A percentile compares a stretch with the other conserved stretches of the same genome.
Evolutionary conservation across 2,329 filamentous ascomycete species (phyloP).

Genomic region (Botrytis fabae): DNA sequence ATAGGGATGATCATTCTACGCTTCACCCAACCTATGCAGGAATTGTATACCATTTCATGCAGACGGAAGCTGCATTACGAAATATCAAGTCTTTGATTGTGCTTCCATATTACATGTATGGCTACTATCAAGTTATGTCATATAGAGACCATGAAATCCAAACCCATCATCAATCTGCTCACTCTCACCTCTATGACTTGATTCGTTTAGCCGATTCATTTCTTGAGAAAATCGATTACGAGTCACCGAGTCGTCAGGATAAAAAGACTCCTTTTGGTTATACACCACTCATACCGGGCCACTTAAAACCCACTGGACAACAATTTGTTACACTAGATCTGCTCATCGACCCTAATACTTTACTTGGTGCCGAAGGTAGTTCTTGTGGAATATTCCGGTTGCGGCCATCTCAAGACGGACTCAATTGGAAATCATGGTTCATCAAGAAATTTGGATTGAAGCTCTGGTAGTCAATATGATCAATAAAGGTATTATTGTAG

Average conservation of each 20-base stretch:
- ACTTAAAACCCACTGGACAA: neutral
- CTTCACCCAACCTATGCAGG: rapidly evolving
- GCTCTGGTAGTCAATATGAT: neutral
- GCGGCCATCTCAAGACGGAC: neutral
- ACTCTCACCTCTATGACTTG: neutral
- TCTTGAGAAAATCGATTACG: neutral
- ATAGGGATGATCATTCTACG: rapidly evolving
- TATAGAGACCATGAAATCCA: neutral
- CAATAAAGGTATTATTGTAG: neutral
- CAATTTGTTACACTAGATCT: rapidly evolving
- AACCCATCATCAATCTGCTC: neutral
- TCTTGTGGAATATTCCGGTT: neutral
- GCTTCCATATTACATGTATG: neutral
- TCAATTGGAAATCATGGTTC: neutral
- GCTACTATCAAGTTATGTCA: neutral
- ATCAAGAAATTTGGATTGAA: neutral
- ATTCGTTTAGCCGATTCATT: neutral
- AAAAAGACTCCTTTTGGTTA: neutral
- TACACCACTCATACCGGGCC: neutral
- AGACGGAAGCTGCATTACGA: neutral
- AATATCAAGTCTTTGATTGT: neutral
- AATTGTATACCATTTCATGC: rapidly evolving
- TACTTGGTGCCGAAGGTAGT: rapidly evolving
- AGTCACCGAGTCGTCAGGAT: rapidly evolving
- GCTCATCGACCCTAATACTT: rapidly evolving